phyloP scores from a whole-genome alignment of 176 grass and related monocot species.

The Aegilops tauschii region DNA sequence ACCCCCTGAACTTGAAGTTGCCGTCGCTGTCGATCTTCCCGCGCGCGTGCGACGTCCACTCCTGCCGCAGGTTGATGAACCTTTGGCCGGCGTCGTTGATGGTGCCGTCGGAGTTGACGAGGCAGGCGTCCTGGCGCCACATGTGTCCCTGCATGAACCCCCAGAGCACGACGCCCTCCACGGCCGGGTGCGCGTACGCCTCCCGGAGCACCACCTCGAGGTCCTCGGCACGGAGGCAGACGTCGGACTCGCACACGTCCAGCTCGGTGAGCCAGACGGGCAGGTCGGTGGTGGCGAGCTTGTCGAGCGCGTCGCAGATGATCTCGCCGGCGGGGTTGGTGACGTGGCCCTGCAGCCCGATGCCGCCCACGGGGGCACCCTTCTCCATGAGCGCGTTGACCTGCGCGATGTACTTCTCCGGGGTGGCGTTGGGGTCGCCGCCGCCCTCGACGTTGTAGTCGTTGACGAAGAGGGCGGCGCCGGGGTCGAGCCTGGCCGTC shows the following conservation, averaged over 20 bases:
- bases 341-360: slow-evolving; percentile 64
- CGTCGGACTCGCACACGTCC: slow-evolving; percentile 52
- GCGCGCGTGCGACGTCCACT: slow-evolving; percentile 65
- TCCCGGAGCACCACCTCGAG: slow-evolving; percentile 72
- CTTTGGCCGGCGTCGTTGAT: slow-evolving; percentile 67
- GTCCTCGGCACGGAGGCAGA: slow-evolving; percentile 66
- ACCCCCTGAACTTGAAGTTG: slow-evolving; percentile 65
- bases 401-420: slow-evolving; percentile 71
- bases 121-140: slow-evolving; percentile 51
- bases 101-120: slow-evolving; percentile 66
- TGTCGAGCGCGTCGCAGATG: slow-evolving; percentile 58
- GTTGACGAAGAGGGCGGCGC: slow-evolving; percentile 68
- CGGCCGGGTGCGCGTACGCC: slow-evolving; percentile 71
- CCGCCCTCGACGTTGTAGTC: slow-evolving; percentile 73
- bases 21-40: slow-evolving; percentile 43
- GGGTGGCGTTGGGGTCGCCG: slow-evolving; percentile 48
- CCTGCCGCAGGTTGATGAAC: slow-evolving; percentile 48
- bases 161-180: slow-evolving; percentile 72
- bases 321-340: slow-evolving; percentile 58
- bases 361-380: slow-evolving; percentile 56
- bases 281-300: slow-evolving; percentile 49
- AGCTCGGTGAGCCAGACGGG: slow-evolving; percentile 80
- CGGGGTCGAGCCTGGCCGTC: slow-evolving; percentile 40
- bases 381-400: slow-evolving; percentile 50
- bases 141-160: slow-evolving; percentile 65